Evolutionary conservation across 2,329 filamentous ascomycete species (phyloP), one percentile per base, ranked within the genome.

Genomic region (Pleoardoris graminearum): DNA sequence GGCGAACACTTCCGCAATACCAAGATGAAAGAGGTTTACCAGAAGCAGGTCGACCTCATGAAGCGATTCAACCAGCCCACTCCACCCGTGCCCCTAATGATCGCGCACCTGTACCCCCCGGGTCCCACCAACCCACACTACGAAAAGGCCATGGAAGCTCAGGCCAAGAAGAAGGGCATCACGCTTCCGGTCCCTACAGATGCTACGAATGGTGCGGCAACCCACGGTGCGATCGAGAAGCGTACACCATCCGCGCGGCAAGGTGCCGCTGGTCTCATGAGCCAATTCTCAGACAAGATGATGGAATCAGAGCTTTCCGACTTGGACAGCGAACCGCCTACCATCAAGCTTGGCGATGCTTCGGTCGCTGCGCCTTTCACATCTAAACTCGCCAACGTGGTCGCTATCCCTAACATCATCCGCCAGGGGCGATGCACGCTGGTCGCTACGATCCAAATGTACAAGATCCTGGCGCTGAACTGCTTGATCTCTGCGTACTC

Each of bases 381-480:
- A 0, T 96, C 91, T 72, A 99, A 99, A 78, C 84, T 99, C 37
- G 90, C 92, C 63, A 97, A 99, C 68, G 94, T 99, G 53, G 85
- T 99, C 65, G 94, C 94, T 32, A 91, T 99, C 53, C 93, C 94
- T 47, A 99, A 99, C 78, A 99, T 99, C 67, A 94, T 99, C 68
- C 90, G 94, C 53, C 94, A 99, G 78, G 94, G 94, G 52, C 89
- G 94, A 57, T 99, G 94, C 79, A 99, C 94, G 7, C 85, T 99
- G 17, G 94, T 99, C 49, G 94, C 94, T 27, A 99, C 94, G 0
- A 97, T 99, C 60, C 94, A 99, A 80, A 99, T 99, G 93, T 99
- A 99, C 85, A 99, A 97, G 83, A 99, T 99, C 66, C 84, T 99
- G 46, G 94, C 94, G 7, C 80, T 99, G 54, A 99, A 99, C 80